Evolutionary conservation across 2,329 filamentous ascomycete species (phyloP), one percentile per base, ranked within the genome.

Genomic region (Didymellaceae sp.): DNA sequence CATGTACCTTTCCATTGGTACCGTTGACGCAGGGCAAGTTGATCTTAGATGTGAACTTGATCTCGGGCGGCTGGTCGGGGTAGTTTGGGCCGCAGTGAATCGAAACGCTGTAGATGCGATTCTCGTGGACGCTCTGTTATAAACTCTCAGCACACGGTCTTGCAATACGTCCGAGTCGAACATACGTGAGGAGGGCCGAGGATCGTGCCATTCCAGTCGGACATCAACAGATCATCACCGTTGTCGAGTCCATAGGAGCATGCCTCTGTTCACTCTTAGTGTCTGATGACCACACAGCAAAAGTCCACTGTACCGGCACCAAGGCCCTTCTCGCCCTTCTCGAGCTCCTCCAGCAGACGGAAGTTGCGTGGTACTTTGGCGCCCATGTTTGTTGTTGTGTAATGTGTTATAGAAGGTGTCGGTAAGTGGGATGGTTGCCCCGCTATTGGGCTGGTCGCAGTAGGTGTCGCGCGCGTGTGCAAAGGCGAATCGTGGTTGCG

Each of bases 201-300:
- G 61, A 99, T 97, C 13, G 94, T 99, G 67, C 93, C 94, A 70
- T 96, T 96, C 94, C 94, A 99, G 80, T 97, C 91, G 58, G 89
- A 93, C 92, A 99, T 96, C 75, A 94, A 85, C 59, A 97, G 84
- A 70, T 99, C 94, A 71, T 97, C 92, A 38, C 90, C 87, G 74
- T 97, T 91, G 59, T 93, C 91, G 48, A 99, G 84, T 66, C 94
- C 94, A 67, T 97, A 97, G 34, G 94, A 97, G 79, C 93, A 97
- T 55, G 92, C 92, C 79, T 97, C 94, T 94, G 48, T 43, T 17
- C 33, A 46, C 45, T 52, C 34, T 51, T 45, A 59, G 53, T 48
- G 26, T 43, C 48, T 38, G 48, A 39, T 52, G 48, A 41, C 6
- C 24, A 32, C 21, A n/a, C 20, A 41, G 10, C 5, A 20, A 20